Evolutionary conservation across 139 green algal species (phyloP), one percentile per base, ranked within the genome.

Genomic region (Protoeuglena noctilucae): DNA sequence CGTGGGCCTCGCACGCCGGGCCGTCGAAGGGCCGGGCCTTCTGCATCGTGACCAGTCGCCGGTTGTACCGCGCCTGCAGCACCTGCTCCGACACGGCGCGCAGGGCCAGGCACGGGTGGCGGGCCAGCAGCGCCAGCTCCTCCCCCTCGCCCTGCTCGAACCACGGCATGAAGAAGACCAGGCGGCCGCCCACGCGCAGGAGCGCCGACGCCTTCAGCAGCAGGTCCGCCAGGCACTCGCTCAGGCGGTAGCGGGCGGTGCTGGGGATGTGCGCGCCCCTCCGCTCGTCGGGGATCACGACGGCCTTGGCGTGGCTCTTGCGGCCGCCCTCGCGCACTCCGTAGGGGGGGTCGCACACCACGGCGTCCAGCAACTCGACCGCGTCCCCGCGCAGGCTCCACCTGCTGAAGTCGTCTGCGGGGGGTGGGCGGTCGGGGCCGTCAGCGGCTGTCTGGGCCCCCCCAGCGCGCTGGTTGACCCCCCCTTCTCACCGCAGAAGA

Each of bases 261-360:
- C 58, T 53, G 26, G 73, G 59, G 27, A 91, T 83, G 72, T 96
- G 74, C 3, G 48, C 76, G n/a, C 45, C 48, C 0, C 55, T 43
- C 60, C 81, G 23, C 18, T 26, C 17, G 24, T 23, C 56, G 28
- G 25, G 19, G 41, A 26, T 24, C 23, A 9, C 19, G n/a, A 34
- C 0, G 7, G 17, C 4, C 40, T 54, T 61, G 5, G 51, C 28
- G 18, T 63, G 67, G 16, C 52, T 71, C 69, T 96, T 97, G 25
- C 72, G 66, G n/a, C 80, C 88, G 0, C 89, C 89, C 18, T 87
- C 89, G 18, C 89, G 72, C 29, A 96, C 86, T 26, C 89, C 89
- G 56, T 97, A 97, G 0, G 89, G 89, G 3, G 89, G 89, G 66
- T 97, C 89, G 28, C 81, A 84, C 12, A 97, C 55, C 16, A 96